Evolutionary conservation across 495 filamentous ascomycete species (phyloP).

Genomic region (Podospora comata): DNA sequence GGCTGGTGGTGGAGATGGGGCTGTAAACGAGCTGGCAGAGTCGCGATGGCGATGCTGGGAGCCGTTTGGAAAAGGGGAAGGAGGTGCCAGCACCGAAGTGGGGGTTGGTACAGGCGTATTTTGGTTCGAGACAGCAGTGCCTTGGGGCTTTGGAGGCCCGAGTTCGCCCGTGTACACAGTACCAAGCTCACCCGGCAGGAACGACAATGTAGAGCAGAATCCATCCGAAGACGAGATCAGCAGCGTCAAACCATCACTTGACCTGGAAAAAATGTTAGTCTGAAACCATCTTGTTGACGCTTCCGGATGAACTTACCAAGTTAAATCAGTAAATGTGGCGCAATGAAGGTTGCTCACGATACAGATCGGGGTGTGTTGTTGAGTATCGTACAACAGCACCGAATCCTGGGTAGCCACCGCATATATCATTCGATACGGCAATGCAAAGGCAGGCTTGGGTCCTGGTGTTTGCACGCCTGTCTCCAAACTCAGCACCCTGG

Average conservation of each 20-base stretch:
- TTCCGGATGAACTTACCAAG: constrained; percentile 64
- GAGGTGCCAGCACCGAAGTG: constrained; percentile 54
- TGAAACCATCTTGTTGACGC: constrained; percentile 9
- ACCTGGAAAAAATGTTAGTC: constrained; percentile 60
- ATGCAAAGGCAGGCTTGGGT: constrained; percentile 67
- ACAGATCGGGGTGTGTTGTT: constrained; percentile 89
- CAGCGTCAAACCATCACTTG: constrained; percentile 83
- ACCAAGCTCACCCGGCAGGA: constrained; percentile 82
- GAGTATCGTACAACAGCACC: constrained; percentile 94
- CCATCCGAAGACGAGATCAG: constrained; percentile 97
- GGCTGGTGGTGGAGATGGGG: constrained; percentile 53
- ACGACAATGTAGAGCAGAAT: constrained; percentile 90
- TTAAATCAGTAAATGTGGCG: constrained; percentile 93
- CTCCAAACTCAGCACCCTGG: constrained; percentile 53
- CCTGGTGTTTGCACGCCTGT: constrained; percentile 49
- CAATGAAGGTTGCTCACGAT: constrained; percentile 95
- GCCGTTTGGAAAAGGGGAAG: constrained; percentile 51
- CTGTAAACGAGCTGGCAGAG: constrained; percentile 48
- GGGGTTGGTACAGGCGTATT: constrained; percentile 65
- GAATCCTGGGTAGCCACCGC: constrained; percentile 97
- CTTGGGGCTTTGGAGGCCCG: constrained; percentile 46
- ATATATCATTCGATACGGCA: constrained; percentile 93
- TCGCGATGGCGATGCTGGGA: constrained; percentile 48
- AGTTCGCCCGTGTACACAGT: constrained; percentile 71
- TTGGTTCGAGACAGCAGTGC: constrained; percentile 51